Base-by-base conservation (phyloP, 225 moss, liverwort and hornwort species). In the Physcomitrium patens region DNA sequence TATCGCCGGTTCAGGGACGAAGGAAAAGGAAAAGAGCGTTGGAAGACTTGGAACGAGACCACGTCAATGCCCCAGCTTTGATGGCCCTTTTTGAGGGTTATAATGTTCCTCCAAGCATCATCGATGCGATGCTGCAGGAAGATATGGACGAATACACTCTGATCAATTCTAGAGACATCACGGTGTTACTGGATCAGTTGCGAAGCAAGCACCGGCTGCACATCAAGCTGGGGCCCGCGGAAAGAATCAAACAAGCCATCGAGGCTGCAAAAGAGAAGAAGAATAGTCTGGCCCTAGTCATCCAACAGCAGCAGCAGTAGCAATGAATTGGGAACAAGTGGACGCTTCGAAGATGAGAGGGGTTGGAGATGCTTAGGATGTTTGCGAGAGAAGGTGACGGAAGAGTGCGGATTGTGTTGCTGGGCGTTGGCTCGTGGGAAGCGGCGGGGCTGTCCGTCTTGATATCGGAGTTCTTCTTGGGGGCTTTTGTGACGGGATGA, bases 121-220 rank as follows among this genome's bases (percentile, higher is more conserved):
- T 86, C 3, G 85, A 86, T 62, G 85, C 79, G 13, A 86, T 86
- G 85, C 69, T 86, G 27, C 85, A 86, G 17, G 85, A 86, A 70
- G 85, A 86, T 64, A 82, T 86, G 82, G 85, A 86, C 62, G 85
- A 86, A 58, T 76, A 77, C 44, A 86, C 85, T 20, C n/a, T 86
- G 43, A 82, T 86, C 26, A 86, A 86, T 24, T 86, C 85, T 61
- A 79, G 82, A 46, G 85, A 86, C 0, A 52, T 86, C 9, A 43
- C 86, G 2, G 69, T 37, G 20, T 67, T 86, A 73, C 79, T 86
- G 18, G 86, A 86, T 31, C 86, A 86, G 73, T 17, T 86, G 73
- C 82, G 86, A 46, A 77, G 49, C 66, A 86, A 86, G 79, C 86
- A 86, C 62, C 79, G 82, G 50, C 79, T 86, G 44, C 86, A 86